Evolutionary conservation across 345 rosid genomes (phyloP), one percentile per base, ranked within the genome.

Genomic region (Dimocarpus longan): DNA sequence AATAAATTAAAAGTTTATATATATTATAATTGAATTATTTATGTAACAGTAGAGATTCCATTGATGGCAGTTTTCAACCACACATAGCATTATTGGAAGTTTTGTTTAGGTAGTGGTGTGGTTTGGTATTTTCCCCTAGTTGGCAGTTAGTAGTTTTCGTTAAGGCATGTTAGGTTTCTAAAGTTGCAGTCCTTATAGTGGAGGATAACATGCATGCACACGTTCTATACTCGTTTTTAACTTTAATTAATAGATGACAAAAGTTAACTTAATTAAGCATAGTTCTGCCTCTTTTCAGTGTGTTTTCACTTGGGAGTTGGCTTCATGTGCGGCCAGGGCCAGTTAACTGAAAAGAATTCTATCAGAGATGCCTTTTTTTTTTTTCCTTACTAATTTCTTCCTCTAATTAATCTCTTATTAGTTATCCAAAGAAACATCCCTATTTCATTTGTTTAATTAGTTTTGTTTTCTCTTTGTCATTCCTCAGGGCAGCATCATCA

Each of bases 171-270:
- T 76, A 65, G 60, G 56, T 68, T 40, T 43, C 60, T 63, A 56
- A 73, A 43, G 56, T 12, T 21, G n/a, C 10, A 21, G 16, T 3
- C 69, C 37, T 10, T 4, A 19, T 72, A 79, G 87, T 91, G 92
- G 94, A 86, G 87, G 73, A 70, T 77, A 84, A 89, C 90, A 87
- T 87, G 88, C 89, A 86, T 86, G 87, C 87, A 80, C 50, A 50
- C 82, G 50, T 79, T 85, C 78, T 44, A 16, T 10, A 44, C 72
- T 59, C 37, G 16, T 39, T 62, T 46, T 37, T 10, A 70, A 63
- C 68, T 65, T 69, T 56, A 68, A 2, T 67, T 37, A 68, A 2
- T 68, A n/a, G 10, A 50, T 57, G 24, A 66, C 19, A 52, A 69
- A 83, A 84, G 76, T 46, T 69, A 71, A 77, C 74, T 72, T 44